A percentile compares a stretch with the other conserved stretches of the same genome.
Conservation (phyloP, 2,329 filamentous ascomycete species). For the Colletotrichum truncatum region DNA sequence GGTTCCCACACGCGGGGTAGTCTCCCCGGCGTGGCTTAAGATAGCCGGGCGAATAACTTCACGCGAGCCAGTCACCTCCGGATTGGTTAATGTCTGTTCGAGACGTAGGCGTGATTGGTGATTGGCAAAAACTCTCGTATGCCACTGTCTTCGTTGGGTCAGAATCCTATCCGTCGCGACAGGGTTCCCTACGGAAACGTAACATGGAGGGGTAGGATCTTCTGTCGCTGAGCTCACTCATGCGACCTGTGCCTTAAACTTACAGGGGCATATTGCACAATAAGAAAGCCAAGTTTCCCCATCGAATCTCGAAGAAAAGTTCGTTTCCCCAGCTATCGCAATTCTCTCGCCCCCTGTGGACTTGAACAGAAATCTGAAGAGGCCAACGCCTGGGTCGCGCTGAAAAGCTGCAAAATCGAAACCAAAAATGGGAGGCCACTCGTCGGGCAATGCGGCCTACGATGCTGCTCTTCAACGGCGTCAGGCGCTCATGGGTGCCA, state of each 20-base stretch:
- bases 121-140: neutral
- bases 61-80: neutral
- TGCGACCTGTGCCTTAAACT: neutral
- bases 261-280: neutral
- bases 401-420: neutral
- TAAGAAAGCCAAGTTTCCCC: constrained; percentile 7
- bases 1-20: constrained; percentile 23
- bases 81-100: neutral
- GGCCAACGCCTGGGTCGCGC: neutral
- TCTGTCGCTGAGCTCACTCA: neutral
- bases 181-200: neutral
- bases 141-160: neutral
- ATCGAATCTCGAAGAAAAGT: neutral
- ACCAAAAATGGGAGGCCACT: constrained; percentile 51
- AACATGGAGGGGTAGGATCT: neutral
- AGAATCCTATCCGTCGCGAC: neutral
- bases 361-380: neutral
- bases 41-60: neutral
- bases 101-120: neutral
- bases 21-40: neutral
- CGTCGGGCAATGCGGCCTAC: constrained; percentile 46
- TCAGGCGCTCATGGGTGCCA: constrained; percentile 62
- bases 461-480: constrained; percentile 62
- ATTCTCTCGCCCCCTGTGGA: neutral
- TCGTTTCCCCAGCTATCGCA: neutral